These are phyloP conservation scores for Xylaria hypoxylon DNA, from an alignment of 2,329 filamentous ascomycete genomes.

Conservation along the genomic window DNA sequence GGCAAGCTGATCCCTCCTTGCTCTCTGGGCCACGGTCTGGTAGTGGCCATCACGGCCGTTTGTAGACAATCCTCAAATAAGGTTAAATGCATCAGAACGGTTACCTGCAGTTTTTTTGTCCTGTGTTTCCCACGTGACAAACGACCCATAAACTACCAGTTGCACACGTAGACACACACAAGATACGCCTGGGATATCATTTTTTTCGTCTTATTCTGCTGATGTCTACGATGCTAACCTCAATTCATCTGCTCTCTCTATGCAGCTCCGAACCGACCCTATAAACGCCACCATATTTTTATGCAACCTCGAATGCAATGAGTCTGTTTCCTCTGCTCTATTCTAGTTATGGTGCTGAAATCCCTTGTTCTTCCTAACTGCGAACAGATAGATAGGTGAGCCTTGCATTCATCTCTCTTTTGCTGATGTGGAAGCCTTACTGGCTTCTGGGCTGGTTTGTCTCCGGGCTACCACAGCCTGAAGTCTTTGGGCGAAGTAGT, in stretches of 20 bases:
- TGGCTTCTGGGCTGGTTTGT: conserved; percentile 3
- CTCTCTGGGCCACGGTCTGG: conserved; percentile 6
- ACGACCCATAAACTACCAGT: conserved; percentile 45
- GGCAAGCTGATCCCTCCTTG: conserved; percentile 27
- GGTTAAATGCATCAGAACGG: conserved; percentile 53
- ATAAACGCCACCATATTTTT: neutral
- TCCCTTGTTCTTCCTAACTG: neutral
- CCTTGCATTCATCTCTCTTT: neutral
- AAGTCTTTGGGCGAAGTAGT: conserved; percentile 35
- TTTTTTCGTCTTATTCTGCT: conserved; percentile 1
- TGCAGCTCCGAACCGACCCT: neutral
- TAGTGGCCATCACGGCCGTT: conserved; percentile 49
- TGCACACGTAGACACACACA: conserved; percentile 41
- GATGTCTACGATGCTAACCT: conserved; percentile 13
- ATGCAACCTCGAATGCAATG: neutral
- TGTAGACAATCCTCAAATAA: conserved; percentile 53
- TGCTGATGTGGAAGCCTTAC: conserved; percentile 6
- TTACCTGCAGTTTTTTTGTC: conserved; percentile 53
- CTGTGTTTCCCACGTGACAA: conserved; percentile 56
- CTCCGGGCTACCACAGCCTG: conserved; percentile 29
- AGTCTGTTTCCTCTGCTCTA: neutral
- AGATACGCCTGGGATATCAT: conserved; percentile 1
- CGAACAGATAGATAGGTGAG: neutral
- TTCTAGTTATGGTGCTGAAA: neutral
- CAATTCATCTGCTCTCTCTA: neutral